A percentile compares a stretch with the other conserved stretches of the same genome.
phyloP scores from a whole-genome alignment of 78 protist species.

The Chrysochromulina parva region DNA sequence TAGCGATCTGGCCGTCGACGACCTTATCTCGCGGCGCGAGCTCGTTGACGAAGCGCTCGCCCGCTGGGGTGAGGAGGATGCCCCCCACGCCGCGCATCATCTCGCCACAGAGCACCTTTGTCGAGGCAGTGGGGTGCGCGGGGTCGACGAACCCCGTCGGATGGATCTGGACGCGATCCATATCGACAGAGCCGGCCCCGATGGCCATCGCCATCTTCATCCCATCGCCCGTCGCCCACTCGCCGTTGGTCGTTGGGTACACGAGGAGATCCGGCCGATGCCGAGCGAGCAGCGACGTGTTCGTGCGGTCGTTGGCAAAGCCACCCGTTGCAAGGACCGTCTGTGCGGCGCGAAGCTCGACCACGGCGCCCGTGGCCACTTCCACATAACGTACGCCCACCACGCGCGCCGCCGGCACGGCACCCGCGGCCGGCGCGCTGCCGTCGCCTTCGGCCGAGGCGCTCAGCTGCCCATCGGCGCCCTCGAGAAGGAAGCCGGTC shows the following conservation, averaged over 20 bases:
- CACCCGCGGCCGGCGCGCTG: too few relatives aligned
- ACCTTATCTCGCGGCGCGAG: slow-evolving; percentile 36
- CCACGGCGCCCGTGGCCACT: too few relatives aligned
- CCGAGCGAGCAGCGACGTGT: slow-evolving; percentile 37
- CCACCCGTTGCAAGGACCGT: slow-evolving; percentile 21
- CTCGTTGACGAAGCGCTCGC: slow-evolving; percentile 70
- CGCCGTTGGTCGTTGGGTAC: slow-evolving; percentile 85
- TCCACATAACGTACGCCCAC: too few relatives aligned
- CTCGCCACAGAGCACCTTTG: slow-evolving; percentile 77
- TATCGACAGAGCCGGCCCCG: slow-evolving; percentile 56
- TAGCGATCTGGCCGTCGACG: slow-evolving; percentile 22
- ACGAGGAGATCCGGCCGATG: slow-evolving; percentile 51
- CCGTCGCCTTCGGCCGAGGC: too few relatives aligned
- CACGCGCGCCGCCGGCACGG: too few relatives aligned
- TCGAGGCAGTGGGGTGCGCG: slow-evolving; percentile 45
- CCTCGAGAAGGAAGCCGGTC: too few relatives aligned
- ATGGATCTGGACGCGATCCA: slow-evolving; percentile 78
- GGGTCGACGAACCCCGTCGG: slow-evolving; percentile 87
- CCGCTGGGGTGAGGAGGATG: slow-evolving; percentile 52
- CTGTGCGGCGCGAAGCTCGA: background rate
- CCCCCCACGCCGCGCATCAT: slow-evolving; percentile 87
- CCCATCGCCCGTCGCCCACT: slow-evolving; percentile 72
- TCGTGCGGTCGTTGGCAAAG: slow-evolving; percentile 2
- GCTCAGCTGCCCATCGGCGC: too few relatives aligned
- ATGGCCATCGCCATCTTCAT: slow-evolving; percentile 50